Evolutionary conservation across 2,329 filamentous ascomycete genomes (phyloP).

Genomic region (Bipolaris gigantea): DNA sequence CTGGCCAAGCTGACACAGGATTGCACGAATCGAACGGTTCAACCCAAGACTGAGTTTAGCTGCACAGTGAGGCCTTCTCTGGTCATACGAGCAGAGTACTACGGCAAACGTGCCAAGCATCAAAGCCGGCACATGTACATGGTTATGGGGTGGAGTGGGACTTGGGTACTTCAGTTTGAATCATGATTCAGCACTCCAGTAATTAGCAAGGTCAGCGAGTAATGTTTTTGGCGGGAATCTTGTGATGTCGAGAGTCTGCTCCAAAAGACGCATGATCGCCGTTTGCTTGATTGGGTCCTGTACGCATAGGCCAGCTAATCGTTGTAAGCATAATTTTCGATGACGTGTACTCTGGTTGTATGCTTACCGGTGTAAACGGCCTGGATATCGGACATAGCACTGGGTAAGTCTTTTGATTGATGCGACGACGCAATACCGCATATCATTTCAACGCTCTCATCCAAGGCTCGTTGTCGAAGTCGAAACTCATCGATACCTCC

Average conservation of each 20-base stretch:
- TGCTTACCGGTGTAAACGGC: slow-evolving; percentile 37
- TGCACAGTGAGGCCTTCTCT: no score
- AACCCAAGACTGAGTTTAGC: no score
- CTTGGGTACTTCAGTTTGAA: not conserved
- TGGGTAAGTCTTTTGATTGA: slow-evolving; percentile 30
- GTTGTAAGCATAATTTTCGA: slow-evolving; percentile 2
- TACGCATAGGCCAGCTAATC: slow-evolving; percentile 36
- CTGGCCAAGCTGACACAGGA: not conserved
- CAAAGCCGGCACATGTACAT: no score
- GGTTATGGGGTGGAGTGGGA: no score
- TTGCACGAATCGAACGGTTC: no score
- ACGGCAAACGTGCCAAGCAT: no score
- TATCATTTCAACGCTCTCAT: slow-evolving; percentile 53
- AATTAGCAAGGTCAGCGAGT: slow-evolving; percentile 31
- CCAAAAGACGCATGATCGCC: slow-evolving; percentile 31
- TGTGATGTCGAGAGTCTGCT: slow-evolving; percentile 32
- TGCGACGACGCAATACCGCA: slow-evolving; percentile 54
- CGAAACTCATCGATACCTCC: slow-evolving; percentile 55
- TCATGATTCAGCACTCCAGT: slow-evolving; percentile 32
- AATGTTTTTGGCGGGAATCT: slow-evolving; percentile 37
- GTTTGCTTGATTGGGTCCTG: slow-evolving; percentile 32
- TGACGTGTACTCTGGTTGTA: not conserved
- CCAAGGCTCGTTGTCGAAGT: slow-evolving; percentile 49
- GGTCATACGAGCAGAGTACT: no score
- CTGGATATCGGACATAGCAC: slow-evolving; percentile 34